phyloP scores from a whole-genome alignment of 2,329 filamentous ascomycete species.

The Thelonectria rubi region DNA sequence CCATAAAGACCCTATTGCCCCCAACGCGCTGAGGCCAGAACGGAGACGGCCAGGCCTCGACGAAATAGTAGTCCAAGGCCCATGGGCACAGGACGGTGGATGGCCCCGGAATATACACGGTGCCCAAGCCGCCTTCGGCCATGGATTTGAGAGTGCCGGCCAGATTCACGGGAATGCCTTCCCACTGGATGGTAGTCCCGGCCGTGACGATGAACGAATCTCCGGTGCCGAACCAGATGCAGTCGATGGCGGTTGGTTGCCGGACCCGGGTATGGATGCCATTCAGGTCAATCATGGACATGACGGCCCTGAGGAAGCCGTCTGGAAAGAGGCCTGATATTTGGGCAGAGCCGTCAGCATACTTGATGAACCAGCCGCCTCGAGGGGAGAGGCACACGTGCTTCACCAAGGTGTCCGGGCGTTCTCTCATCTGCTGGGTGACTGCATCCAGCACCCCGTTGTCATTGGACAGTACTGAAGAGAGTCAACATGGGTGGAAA shows the following conservation, averaged over 20 bases:
- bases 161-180: background rate
- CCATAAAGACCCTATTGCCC: background rate
- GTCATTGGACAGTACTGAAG: slow-evolving; percentile 23
- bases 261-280: background rate
- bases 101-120: background rate
- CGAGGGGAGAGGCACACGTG: slow-evolving; percentile 23
- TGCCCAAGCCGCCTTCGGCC: background rate
- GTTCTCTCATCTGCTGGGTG: slow-evolving; percentile 1
- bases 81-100: slow-evolving; percentile 19
- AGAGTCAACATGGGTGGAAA: background rate
- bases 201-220: slow-evolving; percentile 10
- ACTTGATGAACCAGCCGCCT: slow-evolving; percentile 25
- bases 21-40: background rate
- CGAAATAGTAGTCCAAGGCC: slow-evolving; percentile 18
- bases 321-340: slow-evolving; percentile 19
- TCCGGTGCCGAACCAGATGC: slow-evolving; percentile 14
- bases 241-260: slow-evolving; percentile 4
- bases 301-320: slow-evolving; percentile 13
- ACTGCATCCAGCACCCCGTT: slow-evolving; percentile 3
- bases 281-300: slow-evolving; percentile 3
- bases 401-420: background rate
- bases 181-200: slow-evolving; percentile 1
- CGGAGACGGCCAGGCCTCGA: slow-evolving; percentile 4
- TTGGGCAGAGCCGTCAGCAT: slow-evolving; percentile 13
- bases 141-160: slow-evolving; percentile 8